A percentile compares a stretch with the other conserved stretches of the same genome.
phyloP scores from a whole-genome alignment of 1,139 yeast genomes.

The Zygosaccharomyces sapae region DNA sequence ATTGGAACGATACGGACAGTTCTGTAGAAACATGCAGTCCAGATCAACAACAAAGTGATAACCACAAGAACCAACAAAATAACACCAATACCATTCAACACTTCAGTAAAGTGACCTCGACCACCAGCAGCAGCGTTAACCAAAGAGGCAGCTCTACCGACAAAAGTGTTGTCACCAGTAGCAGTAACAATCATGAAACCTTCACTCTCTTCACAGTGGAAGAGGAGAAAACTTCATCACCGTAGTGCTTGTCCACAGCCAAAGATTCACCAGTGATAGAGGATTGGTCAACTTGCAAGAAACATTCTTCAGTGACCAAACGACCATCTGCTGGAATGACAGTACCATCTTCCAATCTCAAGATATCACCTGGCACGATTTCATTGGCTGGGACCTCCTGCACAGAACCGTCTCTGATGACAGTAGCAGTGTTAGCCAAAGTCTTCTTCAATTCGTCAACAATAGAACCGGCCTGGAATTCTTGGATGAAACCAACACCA shows the following conservation, averaged over 20 bases:
- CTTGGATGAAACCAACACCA: conserved; percentile 93
- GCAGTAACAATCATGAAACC: conserved; percentile 93
- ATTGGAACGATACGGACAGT: conserved; percentile 82
- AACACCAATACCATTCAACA: conserved; percentile 96
- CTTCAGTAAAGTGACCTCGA: conserved; percentile 96
- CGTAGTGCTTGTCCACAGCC: conserved; percentile 89
- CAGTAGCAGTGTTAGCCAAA: conserved; percentile 81
- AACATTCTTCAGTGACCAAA: conserved; percentile 80
- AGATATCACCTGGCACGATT: conserved; percentile 89
- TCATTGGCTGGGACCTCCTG: conserved; percentile 74
- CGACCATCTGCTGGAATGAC: conserved; percentile 97
- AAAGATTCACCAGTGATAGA: conserved; percentile 98
- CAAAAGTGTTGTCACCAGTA: conserved; percentile 90
- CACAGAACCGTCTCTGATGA: conserved; percentile 78
- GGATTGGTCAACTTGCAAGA: conserved; percentile 94
- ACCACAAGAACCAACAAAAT: conserved; percentile 85
- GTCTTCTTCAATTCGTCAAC: conserved; percentile 93
- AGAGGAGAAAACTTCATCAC: conserved; percentile 88
- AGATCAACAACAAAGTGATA: conserved; percentile 79
- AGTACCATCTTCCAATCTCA: conserved; percentile 90
- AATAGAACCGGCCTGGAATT: conserved; percentile 95
- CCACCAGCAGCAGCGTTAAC: conserved; percentile 95
- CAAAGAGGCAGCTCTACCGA: conserved; percentile 95
- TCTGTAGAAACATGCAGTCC: conserved; percentile 96
- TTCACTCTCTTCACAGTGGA: conserved; percentile 95